Evolutionary conservation across 805 yeast species (phyloP), one percentile per base, ranked within the genome.

Genomic region (Candida nitratophila): DNA sequence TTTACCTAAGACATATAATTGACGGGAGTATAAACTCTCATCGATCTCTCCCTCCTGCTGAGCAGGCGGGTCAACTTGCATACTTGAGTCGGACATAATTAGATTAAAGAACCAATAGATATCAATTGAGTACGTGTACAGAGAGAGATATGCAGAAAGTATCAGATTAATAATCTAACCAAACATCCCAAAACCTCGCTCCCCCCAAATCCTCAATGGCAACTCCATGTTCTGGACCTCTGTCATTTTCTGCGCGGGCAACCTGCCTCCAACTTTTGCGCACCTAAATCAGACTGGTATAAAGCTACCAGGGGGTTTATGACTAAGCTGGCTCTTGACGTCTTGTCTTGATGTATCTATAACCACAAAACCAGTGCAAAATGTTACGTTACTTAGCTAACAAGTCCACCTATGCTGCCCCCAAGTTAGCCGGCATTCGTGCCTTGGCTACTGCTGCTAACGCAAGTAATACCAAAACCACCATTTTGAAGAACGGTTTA

Each of bases 1-100:
- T 57, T 87, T 89, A 49, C 99, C 99, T 51, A 93, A 68, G 42
- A 93, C 99, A 57, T 91, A 88, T 65, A 93, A 77, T 69, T 93
- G 99, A 64, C 99, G 87, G 34, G 98, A 90, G 74, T 93, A 93
- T 53, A 93, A 76, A 46, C 95, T 75, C 72, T 93, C 99, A 63
- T 93, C 99, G 57, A 93, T 91, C 48, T 79, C 74, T 37, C 51
- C 55, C 15, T 48, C 69, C 16, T 47, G 50, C n/a, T 46, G 50
- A 12, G 49, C 55, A 10, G 72, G 71, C 8, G 69, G 54, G 50
- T 70, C 75, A 12, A 70, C 53, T 56, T 68, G 72, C 69, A 71
- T 71, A 33, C 63, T 62, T 19, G 64, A 57, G 41, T 66, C 41
- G 14, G 33, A 39, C 35, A 39, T 39, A 16, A 32, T 37, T 11